phyloP scores from a whole-genome alignment of 805 yeast species.

The Kodamaea kakaduensis region DNA sequence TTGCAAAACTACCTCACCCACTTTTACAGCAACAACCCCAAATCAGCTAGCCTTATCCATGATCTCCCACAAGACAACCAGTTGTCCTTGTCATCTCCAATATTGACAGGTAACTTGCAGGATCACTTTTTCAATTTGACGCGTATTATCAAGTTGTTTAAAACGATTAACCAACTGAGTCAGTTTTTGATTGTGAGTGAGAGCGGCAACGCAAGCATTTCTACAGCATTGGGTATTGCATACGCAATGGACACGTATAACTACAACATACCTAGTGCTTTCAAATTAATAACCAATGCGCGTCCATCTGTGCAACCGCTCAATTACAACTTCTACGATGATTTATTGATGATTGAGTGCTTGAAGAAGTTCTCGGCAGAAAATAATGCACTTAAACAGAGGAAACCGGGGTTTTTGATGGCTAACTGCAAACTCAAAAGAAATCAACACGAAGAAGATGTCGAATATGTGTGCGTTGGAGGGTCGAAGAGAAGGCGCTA shows the following conservation, averaged over 20 bases:
- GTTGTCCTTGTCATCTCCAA: conserved; percentile 27
- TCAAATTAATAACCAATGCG: conserved; percentile 19
- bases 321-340: conserved; percentile 35
- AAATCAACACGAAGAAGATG: conserved; percentile 19
- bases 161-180: conserved; percentile 27
- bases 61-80: conserved; percentile 24
- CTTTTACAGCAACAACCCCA: conserved; percentile 33
- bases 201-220: conserved; percentile 21
- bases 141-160: conserved; percentile 33
- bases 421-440: conserved; percentile 30
- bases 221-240: conserved; percentile 33
- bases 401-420: conserved; percentile 22
- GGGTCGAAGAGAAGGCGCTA: conserved; percentile 16
- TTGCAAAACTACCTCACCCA: conserved; percentile 36
- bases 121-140: conserved; percentile 34
- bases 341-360: conserved; percentile 35
- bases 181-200: conserved; percentile 34
- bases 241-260: conserved; percentile 40
- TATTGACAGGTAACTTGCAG: conserved; percentile 35
- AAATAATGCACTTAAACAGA: conserved; percentile 28
- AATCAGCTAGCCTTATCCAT: conserved; percentile 26
- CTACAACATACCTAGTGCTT: conserved; percentile 30
- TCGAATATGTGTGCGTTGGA: conserved; percentile 11
- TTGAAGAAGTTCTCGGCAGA: conserved; percentile 36
- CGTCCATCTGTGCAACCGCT: conserved; percentile 20